Conservation (phyloP, 1,284 basidiomycete genomes). For the Agroathelia rolfsii region DNA sequence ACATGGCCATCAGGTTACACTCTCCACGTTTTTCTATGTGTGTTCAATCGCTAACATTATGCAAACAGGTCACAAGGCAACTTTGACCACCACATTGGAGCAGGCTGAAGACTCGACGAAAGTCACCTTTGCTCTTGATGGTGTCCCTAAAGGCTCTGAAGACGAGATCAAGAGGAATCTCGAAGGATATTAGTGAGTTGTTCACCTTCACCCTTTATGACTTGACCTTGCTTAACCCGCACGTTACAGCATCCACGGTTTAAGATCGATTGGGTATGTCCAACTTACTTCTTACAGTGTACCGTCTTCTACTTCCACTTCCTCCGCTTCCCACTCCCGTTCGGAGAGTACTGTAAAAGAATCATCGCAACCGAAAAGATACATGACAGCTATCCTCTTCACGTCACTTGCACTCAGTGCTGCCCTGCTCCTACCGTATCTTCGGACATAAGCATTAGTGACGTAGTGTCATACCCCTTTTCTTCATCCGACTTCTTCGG, state of each 20-base stretch:
- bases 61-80: conserved; percentile 63
- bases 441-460: conserved; percentile 17
- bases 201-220: conserved; percentile 24
- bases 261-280: conserved; percentile 83
- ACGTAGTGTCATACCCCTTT: conserved; percentile 6
- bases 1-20: conserved; percentile 76
- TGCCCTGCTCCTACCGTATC: conserved; percentile 49
- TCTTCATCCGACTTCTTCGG: conserved; percentile 7
- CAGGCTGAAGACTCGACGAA: conserved; percentile 82
- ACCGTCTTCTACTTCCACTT: conserved; percentile 32
- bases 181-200: conserved; percentile 56
- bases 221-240: conserved; percentile 8
- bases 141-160: conserved; percentile 82
- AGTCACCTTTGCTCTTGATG: conserved; percentile 62
- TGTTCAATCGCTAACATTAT: background rate
- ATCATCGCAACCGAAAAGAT: conserved; percentile 16
- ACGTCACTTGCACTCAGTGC: conserved; percentile 43
- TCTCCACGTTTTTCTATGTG: conserved; percentile 2
- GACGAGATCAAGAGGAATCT: conserved; percentile 76
- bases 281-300: conserved; percentile 37
- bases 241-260: conserved; percentile 53
- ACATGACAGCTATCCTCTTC: conserved; percentile 36
- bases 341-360: conserved; percentile 11
- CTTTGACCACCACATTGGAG: conserved; percentile 70
- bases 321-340: conserved; percentile 18